These are phyloP conservation scores for Ogataea methylovora DNA, from an alignment of 805 yeast species.

Conservation along the genomic window DNA sequence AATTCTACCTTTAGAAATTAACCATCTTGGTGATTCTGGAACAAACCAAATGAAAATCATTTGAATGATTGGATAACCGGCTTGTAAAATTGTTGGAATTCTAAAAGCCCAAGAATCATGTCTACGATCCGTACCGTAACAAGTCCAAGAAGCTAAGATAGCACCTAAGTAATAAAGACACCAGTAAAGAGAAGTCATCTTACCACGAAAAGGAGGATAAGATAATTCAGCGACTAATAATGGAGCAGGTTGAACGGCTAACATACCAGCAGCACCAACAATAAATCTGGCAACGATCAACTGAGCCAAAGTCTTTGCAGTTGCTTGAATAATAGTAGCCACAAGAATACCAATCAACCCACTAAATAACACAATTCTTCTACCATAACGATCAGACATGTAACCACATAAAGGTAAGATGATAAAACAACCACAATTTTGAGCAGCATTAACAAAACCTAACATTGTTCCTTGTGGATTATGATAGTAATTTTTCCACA, in stretches of 20 bases:
- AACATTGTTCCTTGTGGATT: conserved; percentile 24
- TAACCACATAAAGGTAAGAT: conserved; percentile 17
- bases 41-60: conserved; percentile 19
- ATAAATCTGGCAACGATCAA: conserved; percentile 39
- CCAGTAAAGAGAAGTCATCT: conserved; percentile 39
- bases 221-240: conserved; percentile 42
- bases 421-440: conserved; percentile 29
- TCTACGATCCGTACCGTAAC: conserved; percentile 31
- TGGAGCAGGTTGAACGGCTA: conserved; percentile 39
- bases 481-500: conserved; percentile 29
- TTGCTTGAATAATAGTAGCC: conserved; percentile 48
- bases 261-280: conserved; percentile 38
- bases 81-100: conserved; percentile 47
- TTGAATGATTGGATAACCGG: conserved; percentile 37
- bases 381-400: conserved; percentile 46
- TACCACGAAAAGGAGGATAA: conserved; percentile 37
- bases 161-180: conserved; percentile 40
- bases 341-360: conserved; percentile 48
- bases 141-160: conserved; percentile 38
- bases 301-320: conserved; percentile 27
- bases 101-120: conserved; percentile 39
- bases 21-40: conserved; percentile 35
- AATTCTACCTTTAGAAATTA: conserved; percentile 26
- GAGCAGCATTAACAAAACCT: conserved; percentile 30
- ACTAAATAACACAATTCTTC: conserved; percentile 45